Evolutionary conservation across 1,139 yeast species (phyloP).

Genomic region (Sugiyamaella sp.): DNA sequence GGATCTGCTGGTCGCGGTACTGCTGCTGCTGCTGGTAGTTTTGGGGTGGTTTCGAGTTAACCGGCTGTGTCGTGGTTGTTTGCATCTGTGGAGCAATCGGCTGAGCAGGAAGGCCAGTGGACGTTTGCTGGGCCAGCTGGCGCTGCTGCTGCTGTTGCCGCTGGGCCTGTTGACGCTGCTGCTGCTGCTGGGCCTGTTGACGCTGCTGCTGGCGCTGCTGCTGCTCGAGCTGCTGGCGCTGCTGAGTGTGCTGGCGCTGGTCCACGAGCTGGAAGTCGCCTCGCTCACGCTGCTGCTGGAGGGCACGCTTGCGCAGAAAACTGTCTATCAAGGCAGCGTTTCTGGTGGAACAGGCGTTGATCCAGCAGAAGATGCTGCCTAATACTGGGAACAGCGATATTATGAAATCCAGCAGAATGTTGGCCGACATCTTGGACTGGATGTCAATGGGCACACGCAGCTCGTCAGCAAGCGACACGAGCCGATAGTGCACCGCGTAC

Average conservation of each 20-base stretch:
- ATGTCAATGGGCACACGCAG: conserved; percentile 62
- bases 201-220: conserved; percentile 4
- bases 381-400: conserved; percentile 77
- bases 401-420: conserved; percentile 70
- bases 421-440: conserved; percentile 69
- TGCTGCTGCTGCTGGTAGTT: conserved; percentile 6
- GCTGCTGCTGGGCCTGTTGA: conserved; percentile 8
- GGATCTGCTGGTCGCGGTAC: conserved; percentile 4
- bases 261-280: conserved; percentile 33
- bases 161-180: not conserved
- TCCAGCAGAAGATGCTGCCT: conserved; percentile 76
- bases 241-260: conserved; percentile 14
- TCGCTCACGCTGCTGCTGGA: conserved; percentile 24
- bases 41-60: not conserved
- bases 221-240: conserved; percentile 13
- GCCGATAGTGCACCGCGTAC: conserved; percentile 74
- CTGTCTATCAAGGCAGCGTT: conserved; percentile 74
- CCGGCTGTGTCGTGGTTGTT: not conserved
- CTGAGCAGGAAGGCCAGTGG: no score
- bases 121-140: not conserved
- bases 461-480: conserved; percentile 61
- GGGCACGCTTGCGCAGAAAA: conserved; percentile 36
- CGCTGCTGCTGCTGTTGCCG: not conserved
- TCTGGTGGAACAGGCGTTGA: conserved; percentile 85
- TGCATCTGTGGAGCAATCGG: not conserved